Evolutionary conservation across 1,284 basidiomycete genomes (phyloP).

Genomic region (Chalciporus piperatoides): DNA sequence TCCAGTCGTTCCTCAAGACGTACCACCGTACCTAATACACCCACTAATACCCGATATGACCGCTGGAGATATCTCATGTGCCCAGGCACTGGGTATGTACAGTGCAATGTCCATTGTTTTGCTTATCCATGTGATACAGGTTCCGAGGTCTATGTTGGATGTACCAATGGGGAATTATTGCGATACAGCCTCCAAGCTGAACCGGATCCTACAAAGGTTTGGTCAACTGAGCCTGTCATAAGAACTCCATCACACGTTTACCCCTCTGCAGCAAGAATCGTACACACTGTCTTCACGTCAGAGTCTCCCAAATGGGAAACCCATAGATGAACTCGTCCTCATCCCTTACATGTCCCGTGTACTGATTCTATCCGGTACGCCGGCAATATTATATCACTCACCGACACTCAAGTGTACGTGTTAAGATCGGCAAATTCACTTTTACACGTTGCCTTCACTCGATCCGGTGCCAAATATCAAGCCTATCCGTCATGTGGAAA

Average conservation of each 20-base stretch:
- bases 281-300: constrained; percentile 69
- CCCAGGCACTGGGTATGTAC: constrained; percentile 48
- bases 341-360: constrained; percentile 70
- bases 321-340: constrained; percentile 75
- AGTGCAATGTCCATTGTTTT: constrained; percentile 17
- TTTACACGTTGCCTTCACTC: constrained; percentile 76
- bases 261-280: constrained; percentile 47
- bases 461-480: constrained; percentile 69
- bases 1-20: constrained; percentile 33
- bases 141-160: constrained; percentile 72
- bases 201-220: constrained; percentile 49
- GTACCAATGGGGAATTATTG: constrained; percentile 67
- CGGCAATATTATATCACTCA: not conserved
- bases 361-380: constrained; percentile 67
- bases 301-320: constrained; percentile 54
- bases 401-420: not conserved
- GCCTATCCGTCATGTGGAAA: constrained; percentile 73
- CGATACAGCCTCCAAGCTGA: constrained; percentile 62
- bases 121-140: constrained; percentile 35
- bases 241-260: not conserved
- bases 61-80: constrained; percentile 33
- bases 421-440: constrained; percentile 73
- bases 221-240: constrained; percentile 11
- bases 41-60: constrained; percentile 45
- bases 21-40: constrained; percentile 61